A percentile compares a stretch with the other conserved stretches of the same genome.
These are phyloP conservation scores for Globisporangium irregulare DNA, from an alignment of 352 stramenopile genomes.

Conservation along the genomic window DNA sequence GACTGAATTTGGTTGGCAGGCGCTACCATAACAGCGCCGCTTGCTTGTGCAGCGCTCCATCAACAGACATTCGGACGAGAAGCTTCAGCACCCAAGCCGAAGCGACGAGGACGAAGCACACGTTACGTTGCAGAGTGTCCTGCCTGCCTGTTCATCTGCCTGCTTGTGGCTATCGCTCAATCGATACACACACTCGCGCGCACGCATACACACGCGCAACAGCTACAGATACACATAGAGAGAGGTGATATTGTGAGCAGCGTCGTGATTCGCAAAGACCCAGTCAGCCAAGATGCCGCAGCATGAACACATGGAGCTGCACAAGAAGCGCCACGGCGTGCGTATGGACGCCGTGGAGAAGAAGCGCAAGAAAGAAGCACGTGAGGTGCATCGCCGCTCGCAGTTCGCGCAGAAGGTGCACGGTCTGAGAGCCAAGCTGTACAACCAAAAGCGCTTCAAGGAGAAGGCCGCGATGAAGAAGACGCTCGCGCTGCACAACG, in stretches of 20 bases:
- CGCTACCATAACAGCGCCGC: conserved; percentile 2
- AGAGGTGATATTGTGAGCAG: conserved; percentile 6
- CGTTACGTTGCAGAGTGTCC: background rate
- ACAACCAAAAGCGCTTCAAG: conserved; percentile 99
- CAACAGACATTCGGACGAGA: conserved; percentile 12
- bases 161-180: conserved; percentile 4
- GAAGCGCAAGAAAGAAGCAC: conserved; percentile 98
- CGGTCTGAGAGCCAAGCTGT: conserved; percentile 98
- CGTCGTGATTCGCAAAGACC: background rate
- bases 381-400: conserved; percentile 96
- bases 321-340: conserved; percentile 98
- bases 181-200: background rate
- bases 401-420: conserved; percentile 99
- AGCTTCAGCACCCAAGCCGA: background rate
- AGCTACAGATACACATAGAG: background rate
- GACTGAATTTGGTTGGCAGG: conserved; percentile 11
- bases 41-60: background rate
- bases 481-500: conserved; percentile 98
- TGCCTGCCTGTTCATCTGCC: conserved; percentile 4
- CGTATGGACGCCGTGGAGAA: conserved; percentile 96
- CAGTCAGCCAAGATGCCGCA: conserved; percentile 88
- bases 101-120: conserved; percentile 1
- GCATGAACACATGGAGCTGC: conserved; percentile 99
- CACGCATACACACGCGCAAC: background rate
- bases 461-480: conserved; percentile 99